These are phyloP conservation scores for Kodamaea leandrae DNA, from an alignment of 805 yeast genomes.

Conservation along the genomic window DNA sequence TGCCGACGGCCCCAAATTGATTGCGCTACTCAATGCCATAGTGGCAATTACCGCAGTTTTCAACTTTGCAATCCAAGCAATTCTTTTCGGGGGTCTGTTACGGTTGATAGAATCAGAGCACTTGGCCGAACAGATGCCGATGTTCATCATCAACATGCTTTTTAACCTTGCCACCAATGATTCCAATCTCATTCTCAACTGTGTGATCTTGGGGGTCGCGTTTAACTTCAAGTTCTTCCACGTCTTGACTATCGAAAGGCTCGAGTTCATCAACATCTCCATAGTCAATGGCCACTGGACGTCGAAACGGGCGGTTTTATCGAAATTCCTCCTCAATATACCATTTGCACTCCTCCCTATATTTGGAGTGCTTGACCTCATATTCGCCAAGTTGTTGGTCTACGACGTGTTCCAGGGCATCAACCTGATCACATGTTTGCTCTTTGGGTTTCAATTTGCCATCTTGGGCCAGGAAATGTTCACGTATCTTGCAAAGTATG, in stretches of 20 bases:
- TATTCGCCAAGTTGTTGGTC: constrained; percentile 53
- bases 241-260: constrained; percentile 62
- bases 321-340: constrained; percentile 33
- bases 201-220: constrained; percentile 33
- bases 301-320: constrained; percentile 23
- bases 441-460: constrained; percentile 76
- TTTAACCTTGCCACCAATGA: constrained; percentile 63
- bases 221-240: constrained; percentile 62
- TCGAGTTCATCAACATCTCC: constrained; percentile 32
- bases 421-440: constrained; percentile 54
- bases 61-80: constrained; percentile 2
- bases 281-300: constrained; percentile 5
- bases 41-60: constrained; percentile 12
- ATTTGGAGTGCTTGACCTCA: constrained; percentile 50
- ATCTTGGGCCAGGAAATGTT: constrained; percentile 56
- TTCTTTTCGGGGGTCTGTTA: constrained; percentile 61
- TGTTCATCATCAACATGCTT: constrained; percentile 48
- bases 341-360: constrained; percentile 44
- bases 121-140: constrained; percentile 35
- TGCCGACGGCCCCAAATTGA: constrained; percentile 31
- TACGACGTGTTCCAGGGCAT: constrained; percentile 51
- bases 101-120: constrained; percentile 76
- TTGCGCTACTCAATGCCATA: constrained; percentile 27
- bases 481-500: constrained; percentile 43
- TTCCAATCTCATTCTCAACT: constrained; percentile 54